Evolutionary conservation across 129 eudicot genomes (phyloP).

Genomic region (Chrysanthemum lavandulifolium): DNA sequence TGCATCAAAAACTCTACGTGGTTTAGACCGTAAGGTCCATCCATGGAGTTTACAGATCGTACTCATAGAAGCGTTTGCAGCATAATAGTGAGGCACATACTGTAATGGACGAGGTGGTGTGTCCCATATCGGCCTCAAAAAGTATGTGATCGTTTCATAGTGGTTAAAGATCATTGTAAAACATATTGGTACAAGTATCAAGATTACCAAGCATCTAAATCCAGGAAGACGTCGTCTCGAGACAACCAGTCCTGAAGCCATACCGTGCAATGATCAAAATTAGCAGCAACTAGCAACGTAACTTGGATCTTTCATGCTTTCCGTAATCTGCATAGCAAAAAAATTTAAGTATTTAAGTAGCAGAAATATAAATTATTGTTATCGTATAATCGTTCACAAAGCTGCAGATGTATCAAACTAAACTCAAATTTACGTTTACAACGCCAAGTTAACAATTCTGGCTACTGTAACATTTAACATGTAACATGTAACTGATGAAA

Average conservation of each 20-base stretch:
- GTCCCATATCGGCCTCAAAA: conserved; percentile 91
- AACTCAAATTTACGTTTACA: too few relatives aligned
- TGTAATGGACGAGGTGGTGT: conserved; percentile 62
- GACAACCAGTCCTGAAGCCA: conserved; percentile 47
- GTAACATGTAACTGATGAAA: too few relatives aligned
- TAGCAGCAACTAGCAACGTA: conserved; percentile 18
- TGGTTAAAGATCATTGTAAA: conserved; percentile 37
- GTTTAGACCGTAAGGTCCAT: conserved; percentile 67
- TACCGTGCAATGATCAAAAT: conserved; percentile 17
- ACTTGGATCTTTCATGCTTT: conserved; percentile 1
- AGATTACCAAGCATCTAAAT: conserved; percentile 29
- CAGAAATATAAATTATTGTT: too few relatives aligned
- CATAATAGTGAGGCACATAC: conserved; percentile 76
- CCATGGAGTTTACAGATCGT: conserved; percentile 79
- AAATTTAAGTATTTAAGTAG: too few relatives aligned
- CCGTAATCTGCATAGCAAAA: too few relatives aligned
- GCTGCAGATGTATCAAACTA: too few relatives aligned
- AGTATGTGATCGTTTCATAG: conserved; percentile 67
- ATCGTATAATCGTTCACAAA: too few relatives aligned
- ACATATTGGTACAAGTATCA: conserved; percentile 46
- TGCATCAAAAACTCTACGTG: conserved; percentile 84
- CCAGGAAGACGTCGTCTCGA: conserved; percentile 35
- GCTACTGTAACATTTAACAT: too few relatives aligned
- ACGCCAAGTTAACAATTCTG: too few relatives aligned
- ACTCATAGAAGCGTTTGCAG: conserved; percentile 77